phyloP scores from a whole-genome alignment of 108 stramenopile genomes.

The Cyclotella distinguenda region DNA sequence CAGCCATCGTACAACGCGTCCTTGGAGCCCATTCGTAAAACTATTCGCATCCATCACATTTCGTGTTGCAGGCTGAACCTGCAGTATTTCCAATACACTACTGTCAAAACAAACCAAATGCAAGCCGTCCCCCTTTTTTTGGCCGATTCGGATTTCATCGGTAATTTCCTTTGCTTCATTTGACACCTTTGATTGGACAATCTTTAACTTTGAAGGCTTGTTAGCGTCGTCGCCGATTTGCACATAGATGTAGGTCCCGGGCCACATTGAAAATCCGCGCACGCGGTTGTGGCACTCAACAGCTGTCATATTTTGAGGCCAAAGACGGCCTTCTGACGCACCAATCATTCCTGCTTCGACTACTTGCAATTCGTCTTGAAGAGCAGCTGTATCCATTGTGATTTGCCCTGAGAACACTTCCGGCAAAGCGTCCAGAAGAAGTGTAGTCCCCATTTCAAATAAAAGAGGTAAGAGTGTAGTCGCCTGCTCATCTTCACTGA shows the following conservation, averaged over 20 bases:
- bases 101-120: constrained; percentile 87
- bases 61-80: constrained; percentile 88
- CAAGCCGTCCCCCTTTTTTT: constrained; percentile 79
- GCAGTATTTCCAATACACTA: constrained; percentile 83
- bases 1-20: constrained; percentile 59
- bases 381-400: constrained; percentile 75
- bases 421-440: constrained; percentile 78
- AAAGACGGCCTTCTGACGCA: constrained; percentile 68
- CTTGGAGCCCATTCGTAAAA: constrained; percentile 93
- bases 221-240: constrained; percentile 62
- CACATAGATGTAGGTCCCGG: constrained; percentile 82
- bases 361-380: constrained; percentile 83
- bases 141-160: constrained; percentile 59
- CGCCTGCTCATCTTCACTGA: constrained; percentile 84
- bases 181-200: constrained; percentile 69
- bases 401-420: constrained; percentile 66
- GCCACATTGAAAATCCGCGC: constrained; percentile 94
- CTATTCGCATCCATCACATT: constrained; percentile 92
- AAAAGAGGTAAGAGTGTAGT: constrained; percentile 80
- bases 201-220: constrained; percentile 64
- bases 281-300: constrained; percentile 80
- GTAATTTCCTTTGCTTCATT: constrained; percentile 51
- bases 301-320: constrained; percentile 73
- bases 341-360: constrained; percentile 85
- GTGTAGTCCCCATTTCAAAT: constrained; percentile 87